Base-by-base conservation (phyloP, 208 protist genomes). In the Wallacemonas collosoma region DNA sequence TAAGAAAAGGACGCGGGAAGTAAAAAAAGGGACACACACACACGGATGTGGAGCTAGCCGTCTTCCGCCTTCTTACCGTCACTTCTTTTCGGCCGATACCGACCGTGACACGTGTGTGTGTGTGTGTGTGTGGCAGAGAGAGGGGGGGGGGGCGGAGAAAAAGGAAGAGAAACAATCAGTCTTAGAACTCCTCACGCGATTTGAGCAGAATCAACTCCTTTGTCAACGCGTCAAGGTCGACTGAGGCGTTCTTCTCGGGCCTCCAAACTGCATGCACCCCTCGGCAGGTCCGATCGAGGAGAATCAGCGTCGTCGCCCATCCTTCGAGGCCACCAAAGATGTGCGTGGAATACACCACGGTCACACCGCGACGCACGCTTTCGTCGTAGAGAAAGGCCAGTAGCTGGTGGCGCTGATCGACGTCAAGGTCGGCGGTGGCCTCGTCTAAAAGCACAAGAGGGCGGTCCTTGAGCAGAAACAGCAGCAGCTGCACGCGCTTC, bases 281-380 rank as follows among this genome's bases (percentile, higher is more conserved):
- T 5, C 75, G 71, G 44, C 45, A 57, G 9, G 73, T 89, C n/a
- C 86, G 83, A 67, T 95, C 87, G n/a, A 96, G 77, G 14, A 97
- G 50, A 44, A 97, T 77, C 6, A 87, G 60, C 2, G 63, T 71
- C 17, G 82, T 80, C 35, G 89, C 86, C 95, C 95, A 98, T 35
- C 83, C 85, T 41, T 95, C 82, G 9, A 98, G 63, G 0, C 93
- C 95, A 48, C 93, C 90, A 75, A 97, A 98, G 72, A 98, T 98
- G 75, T 98, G 93, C 44, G 93, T 98, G 53, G 89, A 79, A 82
- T 97, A 98, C 39, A 97, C 70, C 40, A 97, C 81, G 1, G 91
- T 96, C 54, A 95, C 93, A 5, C 89, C 91, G 26, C 84, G 85
- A 8, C 76, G 67, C 66, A 85, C 81, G 75, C 86, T 94, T 68